Percentiles rank a stretch among this genome's conserved stretches.
Evolutionary conservation across 768 basidiomycete genomes (phyloP).

Genomic region (Podaxis pistillaris): DNA sequence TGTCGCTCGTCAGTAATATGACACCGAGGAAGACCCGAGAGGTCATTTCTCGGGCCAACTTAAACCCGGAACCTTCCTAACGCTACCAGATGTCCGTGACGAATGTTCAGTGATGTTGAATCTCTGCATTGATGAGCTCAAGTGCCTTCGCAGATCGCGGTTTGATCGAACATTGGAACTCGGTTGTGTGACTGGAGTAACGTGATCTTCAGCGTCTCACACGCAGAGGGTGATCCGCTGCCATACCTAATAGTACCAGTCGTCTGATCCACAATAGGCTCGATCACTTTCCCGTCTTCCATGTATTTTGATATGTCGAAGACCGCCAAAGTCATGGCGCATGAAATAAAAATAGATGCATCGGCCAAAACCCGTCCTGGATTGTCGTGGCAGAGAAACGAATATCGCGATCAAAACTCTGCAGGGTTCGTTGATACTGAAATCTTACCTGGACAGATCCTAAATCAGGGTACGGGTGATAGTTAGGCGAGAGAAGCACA

Average conservation of each 20-base stretch:
- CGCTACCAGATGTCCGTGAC: neutral
- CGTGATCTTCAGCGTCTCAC: neutral
- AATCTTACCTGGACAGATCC: slow-evolving; percentile 34
- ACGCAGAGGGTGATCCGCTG: neutral
- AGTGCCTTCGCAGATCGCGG: slow-evolving; percentile 39
- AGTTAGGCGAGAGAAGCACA: neutral
- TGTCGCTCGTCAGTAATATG: too few relatives aligned
- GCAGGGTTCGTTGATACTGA: slow-evolving; percentile 9
- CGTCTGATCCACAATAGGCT: slow-evolving; percentile 39
- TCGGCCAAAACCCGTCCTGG: slow-evolving; percentile 39
- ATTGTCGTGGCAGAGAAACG: slow-evolving; percentile 5
- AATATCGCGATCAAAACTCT: neutral
- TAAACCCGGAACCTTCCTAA: neutral
- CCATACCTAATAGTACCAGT: slow-evolving; percentile 46
- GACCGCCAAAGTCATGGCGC: slow-evolving; percentile 39
- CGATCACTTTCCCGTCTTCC: slow-evolving; percentile 26
- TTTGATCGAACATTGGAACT: slow-evolving; percentile 39
- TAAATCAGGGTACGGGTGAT: slow-evolving; percentile 10
- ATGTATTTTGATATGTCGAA: slow-evolving; percentile 36
- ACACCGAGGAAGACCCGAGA: too few relatives aligned
- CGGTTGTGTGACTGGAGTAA: slow-evolving; percentile 35
- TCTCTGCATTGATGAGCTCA: slow-evolving; percentile 28
- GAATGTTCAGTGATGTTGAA: neutral
- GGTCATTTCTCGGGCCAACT: neutral
- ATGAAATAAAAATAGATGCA: slow-evolving; percentile 38